phyloP scores from a whole-genome alignment of 768 basidiomycete species.

The Naematelia aurantialba region DNA sequence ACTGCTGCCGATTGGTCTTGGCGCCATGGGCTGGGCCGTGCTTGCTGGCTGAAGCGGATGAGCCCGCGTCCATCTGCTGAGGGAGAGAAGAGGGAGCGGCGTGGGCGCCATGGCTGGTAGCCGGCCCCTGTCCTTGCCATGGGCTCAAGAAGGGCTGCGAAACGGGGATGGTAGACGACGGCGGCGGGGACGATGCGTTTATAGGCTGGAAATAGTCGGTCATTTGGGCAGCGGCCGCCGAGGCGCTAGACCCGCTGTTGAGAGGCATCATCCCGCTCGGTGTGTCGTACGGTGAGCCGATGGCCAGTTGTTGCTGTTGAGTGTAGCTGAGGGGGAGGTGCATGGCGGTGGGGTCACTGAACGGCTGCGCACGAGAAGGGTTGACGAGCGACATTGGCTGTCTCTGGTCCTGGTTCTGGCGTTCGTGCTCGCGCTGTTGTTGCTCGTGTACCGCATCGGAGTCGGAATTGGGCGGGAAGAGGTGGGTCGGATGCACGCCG shows the following conservation, averaged over 20 bases:
- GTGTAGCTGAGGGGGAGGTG: neutral
- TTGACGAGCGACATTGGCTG: neutral
- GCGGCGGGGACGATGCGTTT: neutral
- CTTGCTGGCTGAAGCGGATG: neutral
- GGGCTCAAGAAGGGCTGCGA: conserved; percentile 2
- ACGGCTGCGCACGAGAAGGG: neutral
- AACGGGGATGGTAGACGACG: too few relatives aligned
- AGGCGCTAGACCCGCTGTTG: neutral
- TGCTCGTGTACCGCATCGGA: neutral
- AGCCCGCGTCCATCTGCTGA: neutral
- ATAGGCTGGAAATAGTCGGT: conserved; percentile 3
- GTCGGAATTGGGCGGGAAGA: neutral
- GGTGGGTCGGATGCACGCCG: neutral
- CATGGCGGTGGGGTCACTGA: neutral
- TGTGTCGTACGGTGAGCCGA: neutral
- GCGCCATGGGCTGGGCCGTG: conserved; percentile 10
- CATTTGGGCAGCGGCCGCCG: neutral
- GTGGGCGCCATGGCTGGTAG: neutral
- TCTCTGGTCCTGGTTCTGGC: too few relatives aligned
- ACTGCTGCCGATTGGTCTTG: conserved; percentile 75
- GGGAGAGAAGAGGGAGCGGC: neutral
- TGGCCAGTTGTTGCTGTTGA: neutral
- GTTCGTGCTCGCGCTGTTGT: too few relatives aligned
- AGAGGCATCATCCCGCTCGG: neutral
- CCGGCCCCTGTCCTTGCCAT: neutral